Percentiles rank a stretch among this genome's conserved stretches.
Evolutionary conservation across 257 asterid species (phyloP).

Genomic region (Solanum pennellii): DNA sequence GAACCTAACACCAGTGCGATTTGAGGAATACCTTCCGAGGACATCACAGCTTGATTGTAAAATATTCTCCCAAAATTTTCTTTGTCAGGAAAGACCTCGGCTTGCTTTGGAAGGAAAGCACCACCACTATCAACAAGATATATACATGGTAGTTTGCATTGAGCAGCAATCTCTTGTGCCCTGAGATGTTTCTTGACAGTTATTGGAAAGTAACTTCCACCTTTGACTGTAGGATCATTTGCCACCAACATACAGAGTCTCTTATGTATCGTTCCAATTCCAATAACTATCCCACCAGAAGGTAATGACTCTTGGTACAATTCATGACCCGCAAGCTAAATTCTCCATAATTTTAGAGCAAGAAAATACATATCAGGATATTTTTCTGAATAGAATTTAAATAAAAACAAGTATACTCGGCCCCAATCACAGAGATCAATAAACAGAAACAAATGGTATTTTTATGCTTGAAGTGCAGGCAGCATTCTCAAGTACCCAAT

Average conservation of each 20-base stretch:
- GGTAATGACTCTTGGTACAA: slow-evolving; percentile 79
- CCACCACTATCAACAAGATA: slow-evolving; percentile 99
- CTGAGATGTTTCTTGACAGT: slow-evolving; percentile 95
- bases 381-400: not conserved
- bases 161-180: slow-evolving; percentile 95
- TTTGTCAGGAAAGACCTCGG: slow-evolving; percentile 94
- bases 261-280: slow-evolving; percentile 91
- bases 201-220: slow-evolving; percentile 93
- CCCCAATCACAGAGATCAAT: not conserved
- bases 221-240: slow-evolving; percentile 95
- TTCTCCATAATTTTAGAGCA: slow-evolving; percentile 8
- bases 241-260: slow-evolving; percentile 91
- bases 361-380: not conserved
- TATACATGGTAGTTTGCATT: slow-evolving; percentile 77
- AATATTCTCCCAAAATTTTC: slow-evolving; percentile 94
- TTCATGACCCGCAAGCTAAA: slow-evolving; percentile 91
- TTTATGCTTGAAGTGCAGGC: not conserved
- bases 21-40: slow-evolving; percentile 91
- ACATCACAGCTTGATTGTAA: slow-evolving; percentile 90
- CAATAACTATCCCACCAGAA: slow-evolving; percentile 90
- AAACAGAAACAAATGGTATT: not conserved
- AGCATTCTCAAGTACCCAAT: not conserved
- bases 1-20: slow-evolving; percentile 92
- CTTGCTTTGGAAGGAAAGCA: slow-evolving; percentile 97
- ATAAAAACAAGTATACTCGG: not conserved